Evolutionary conservation across 371 early-diverging fungal genomes (phyloP), one percentile per base, ranked within the genome.

Genomic region (Actinomortierella ambigua): DNA sequence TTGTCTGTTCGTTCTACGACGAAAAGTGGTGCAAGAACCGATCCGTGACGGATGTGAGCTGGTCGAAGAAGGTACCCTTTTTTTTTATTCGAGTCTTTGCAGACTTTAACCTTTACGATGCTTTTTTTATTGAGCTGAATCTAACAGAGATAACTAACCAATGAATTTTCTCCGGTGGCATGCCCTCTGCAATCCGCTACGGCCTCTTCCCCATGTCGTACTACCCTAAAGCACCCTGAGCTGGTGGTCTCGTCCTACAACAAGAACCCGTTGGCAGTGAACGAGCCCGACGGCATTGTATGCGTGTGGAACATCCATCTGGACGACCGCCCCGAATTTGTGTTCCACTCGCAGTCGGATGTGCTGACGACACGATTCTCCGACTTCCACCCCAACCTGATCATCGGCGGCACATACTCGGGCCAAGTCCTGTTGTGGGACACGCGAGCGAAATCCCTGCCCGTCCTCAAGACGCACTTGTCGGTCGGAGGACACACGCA

Each of bases 381-480:
- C 28, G 89, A 90, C 27, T 96, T 95, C 73, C 94, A 96, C 68
- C 95, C 94, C 22, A 91, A 93, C 63, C 77, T 93, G 52, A 81
- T 98, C 46, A 86, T 98, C 43, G 98, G 97, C 63, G 96, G 97
- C 23, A 95, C 98, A 1, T 97, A 95, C 69, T 94, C 97, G 34
- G 99, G 99, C 13, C 98, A 98, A 77, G 92, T 98, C 63, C 84
- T 95, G 9, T 77, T 97, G 18, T 98, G 98, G 98, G 99, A 98
- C 79, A 97, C 89, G 18, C 88, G 99, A 27, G 85, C 96, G 20
- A 95, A 95, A 69, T 82, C 90, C 7, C 75, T 86, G 20, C 94
- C 94, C 15, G 89, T 91, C n/a, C 81, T 90, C 50, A 90, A 91
- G 70, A 93, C 93, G 1, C 92, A 97, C 24, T 82, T 97, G 40